Base-by-base conservation (phyloP, 108 stramenopile species). In the Asterionellopsis glacialis region DNA sequence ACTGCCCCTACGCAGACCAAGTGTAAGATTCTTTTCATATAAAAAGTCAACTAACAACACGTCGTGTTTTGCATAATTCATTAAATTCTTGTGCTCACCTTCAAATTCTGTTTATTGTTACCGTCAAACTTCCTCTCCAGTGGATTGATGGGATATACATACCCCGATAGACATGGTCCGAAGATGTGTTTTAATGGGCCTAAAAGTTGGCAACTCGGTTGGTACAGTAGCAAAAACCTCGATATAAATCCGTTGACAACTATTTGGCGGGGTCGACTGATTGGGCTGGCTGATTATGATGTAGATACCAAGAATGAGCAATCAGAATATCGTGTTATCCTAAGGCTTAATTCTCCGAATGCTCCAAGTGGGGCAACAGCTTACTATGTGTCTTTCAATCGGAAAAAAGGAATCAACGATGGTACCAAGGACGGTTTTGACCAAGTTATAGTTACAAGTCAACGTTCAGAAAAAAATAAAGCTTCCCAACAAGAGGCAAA, bases 141-240 rank as follows among this genome's bases (percentile, higher is more conserved):
- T 57, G 57, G 57, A 41, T 9, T 57, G 21, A 57, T 57, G 61
- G 67, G 67, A 45, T 68, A 68, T 47, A 41, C 55, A 13, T 68
- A 68, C 33, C 14, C 13, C 6, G 18, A 40, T 4, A 44, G 7
- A 27, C 59, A 61, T 21, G 49, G 48, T 2, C 67, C 67, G 4
- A 15, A 19, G 13, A 68, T 68, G 67, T 68, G 67, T 47, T 68
- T 60, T 48, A 68, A 68, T 27, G 67, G 39, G 1, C 24, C 67
- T 1, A 68, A 68, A 39, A 49, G 15, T 25, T 60, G 39, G 22
- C 48, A 68, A 24, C 47, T 68, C 0, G 58, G 58, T 1, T 68
- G 67, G 67, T 68, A 43, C 49, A 42, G 11, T 1, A 22, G 22
- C 9, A 24, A 27, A 15, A n/a, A 4, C 9, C 1, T 27, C 4